Conservation (phyloP, 768 basidiomycete genomes). For the Plicaturopsis crispa region DNA sequence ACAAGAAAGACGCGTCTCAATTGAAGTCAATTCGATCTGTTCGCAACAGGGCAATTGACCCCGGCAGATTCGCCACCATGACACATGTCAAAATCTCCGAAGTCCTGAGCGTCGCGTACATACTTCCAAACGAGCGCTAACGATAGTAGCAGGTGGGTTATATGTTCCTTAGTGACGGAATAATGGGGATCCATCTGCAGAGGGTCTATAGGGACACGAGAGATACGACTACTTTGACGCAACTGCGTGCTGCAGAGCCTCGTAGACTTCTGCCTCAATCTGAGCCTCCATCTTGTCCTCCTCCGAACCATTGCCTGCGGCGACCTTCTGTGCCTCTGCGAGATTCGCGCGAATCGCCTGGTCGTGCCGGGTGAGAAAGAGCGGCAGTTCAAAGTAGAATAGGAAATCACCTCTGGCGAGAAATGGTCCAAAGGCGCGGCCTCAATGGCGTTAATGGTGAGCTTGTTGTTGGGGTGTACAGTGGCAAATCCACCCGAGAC, state of each 20-base stretch:
- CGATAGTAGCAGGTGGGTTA: no score
- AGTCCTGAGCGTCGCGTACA: no score
- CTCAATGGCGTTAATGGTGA: constrained; percentile 97
- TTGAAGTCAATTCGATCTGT: no score
- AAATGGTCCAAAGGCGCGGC: constrained; percentile 89
- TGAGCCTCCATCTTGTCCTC: constrained; percentile 90
- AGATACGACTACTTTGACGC: constrained; percentile 28
- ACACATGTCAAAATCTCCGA: no score
- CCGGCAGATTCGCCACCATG: no score
- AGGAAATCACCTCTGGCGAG: constrained; percentile 69
- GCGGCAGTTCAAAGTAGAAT: constrained; percentile 1
- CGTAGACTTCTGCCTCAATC: constrained; percentile 95
- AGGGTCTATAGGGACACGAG: no score
- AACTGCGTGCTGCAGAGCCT: constrained; percentile 87
- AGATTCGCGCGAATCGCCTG: constrained; percentile 89
- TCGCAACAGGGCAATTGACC: no score
- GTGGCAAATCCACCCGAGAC: constrained; percentile 97
- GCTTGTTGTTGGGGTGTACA: constrained; percentile 92
- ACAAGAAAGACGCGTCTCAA: no score
- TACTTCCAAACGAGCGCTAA: no score
- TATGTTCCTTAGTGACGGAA: no score
- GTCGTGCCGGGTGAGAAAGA: constrained; percentile 7
- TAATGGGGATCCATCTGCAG: no score
- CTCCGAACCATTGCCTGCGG: constrained; percentile 79
- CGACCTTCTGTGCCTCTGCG: constrained; percentile 79